Evolutionary conservation across 305 asterid species (phyloP), one percentile per base, ranked within the genome.

Genomic region (Fraxinus floribunda): DNA sequence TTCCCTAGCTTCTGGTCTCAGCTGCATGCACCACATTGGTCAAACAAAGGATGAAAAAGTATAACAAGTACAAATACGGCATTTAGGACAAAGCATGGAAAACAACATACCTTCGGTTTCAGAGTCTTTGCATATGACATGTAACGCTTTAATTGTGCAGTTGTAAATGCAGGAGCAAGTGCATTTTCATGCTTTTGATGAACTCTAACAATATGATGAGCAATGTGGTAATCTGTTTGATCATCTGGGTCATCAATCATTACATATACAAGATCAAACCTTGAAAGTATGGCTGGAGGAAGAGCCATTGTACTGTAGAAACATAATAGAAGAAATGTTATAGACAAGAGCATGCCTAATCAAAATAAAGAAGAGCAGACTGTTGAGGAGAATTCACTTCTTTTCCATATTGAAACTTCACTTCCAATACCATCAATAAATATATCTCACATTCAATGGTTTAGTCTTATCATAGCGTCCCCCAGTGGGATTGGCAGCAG

Each of bases 191-290:
- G 89, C 91, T 88, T 92, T 83, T 96, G 97, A 91, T 94, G 98
- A 85, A 94, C 95, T 72, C 94, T 88, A 79, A 96, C 99, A 83
- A 96, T 96, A 84, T 94, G 99, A 84, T 92, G 92, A 73, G 98
- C 98, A 83, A 96, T 96, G 83, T 90, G 94, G 89, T 90, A 90
- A 90, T 96, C 99, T 41, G 94, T 92, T 81, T 91, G 95, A 78
- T 96, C 98, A 5, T 94, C 98, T 24, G 99, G 99, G 80, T 96
- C 99, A 80, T 96, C 99, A 79, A 94, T 96, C 98, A 96, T 96
- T 85, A 96, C 95, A 83, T 96, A 96, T 70, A 96, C 98, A 66
- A 96, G 92, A 89, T 96, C 99, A 82, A 96, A 94, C 87, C 99
- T 94, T 83, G 99, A 96, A 84, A 96, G 99, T 71, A 96, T 94